phyloP scores from a whole-genome alignment of 2,329 filamentous ascomycete genomes.

The Ophiobolus disseminans region DNA sequence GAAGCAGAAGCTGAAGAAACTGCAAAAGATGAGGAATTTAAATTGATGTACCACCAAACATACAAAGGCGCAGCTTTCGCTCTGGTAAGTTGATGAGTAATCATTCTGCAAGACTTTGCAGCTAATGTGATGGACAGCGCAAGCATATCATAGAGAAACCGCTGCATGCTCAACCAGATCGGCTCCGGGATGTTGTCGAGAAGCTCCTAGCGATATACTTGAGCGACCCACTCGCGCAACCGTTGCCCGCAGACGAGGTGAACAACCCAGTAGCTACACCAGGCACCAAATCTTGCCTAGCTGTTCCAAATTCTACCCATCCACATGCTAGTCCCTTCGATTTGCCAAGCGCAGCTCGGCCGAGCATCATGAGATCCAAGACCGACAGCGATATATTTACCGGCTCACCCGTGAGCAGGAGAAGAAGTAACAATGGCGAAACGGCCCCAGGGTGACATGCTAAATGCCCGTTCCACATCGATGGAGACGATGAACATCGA shows the following conservation, averaged over 20 bases:
- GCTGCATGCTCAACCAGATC: conserved; percentile 51
- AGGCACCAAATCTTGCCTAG: conserved; percentile 26
- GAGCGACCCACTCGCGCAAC: conserved; percentile 50
- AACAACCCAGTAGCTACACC: conserved; percentile 35
- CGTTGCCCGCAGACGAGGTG: conserved; percentile 16
- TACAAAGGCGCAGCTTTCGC: conserved; percentile 59
- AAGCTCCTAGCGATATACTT: conserved; percentile 56
- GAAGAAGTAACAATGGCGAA: conserved; percentile 6
- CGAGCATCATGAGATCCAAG: conserved; percentile 22
- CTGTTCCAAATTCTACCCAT: conserved; percentile 28
- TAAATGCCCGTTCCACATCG: too few relatives aligned
- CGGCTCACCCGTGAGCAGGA: conserved; percentile 35
- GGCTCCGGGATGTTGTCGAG: conserved; percentile 57
- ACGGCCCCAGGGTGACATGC: conserved; percentile 9
- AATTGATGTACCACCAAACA: conserved; percentile 60
- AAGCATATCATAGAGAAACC: conserved; percentile 47
- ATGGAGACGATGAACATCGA: too few relatives aligned
- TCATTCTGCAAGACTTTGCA: background rate
- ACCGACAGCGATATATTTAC: conserved; percentile 25
- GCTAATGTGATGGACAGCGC: conserved; percentile 31
- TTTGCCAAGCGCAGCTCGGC: conserved; percentile 35
- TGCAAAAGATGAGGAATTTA: conserved; percentile 59
- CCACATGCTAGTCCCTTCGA: conserved; percentile 42
- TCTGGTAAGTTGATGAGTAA: conserved; percentile 38
- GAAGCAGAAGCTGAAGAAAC: conserved; percentile 37